Base-by-base conservation (phyloP, 352 stramenopile genomes). In the Pythium apleroticum region DNA sequence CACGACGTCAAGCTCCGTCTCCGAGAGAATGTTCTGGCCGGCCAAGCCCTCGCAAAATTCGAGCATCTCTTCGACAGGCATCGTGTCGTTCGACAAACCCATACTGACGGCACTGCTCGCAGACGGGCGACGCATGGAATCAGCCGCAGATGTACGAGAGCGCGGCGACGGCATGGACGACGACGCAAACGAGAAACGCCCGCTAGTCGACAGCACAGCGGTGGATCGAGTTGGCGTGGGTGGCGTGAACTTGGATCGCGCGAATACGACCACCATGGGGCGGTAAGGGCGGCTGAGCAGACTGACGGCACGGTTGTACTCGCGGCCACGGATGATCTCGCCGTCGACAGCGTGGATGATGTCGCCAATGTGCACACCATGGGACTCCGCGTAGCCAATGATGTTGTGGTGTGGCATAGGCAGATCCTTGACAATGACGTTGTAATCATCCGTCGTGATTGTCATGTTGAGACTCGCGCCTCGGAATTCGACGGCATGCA, bases 401-500 rank as follows among this genome's bases (percentile, higher is more conserved):
- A 95, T 88, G 60, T 95, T 95, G 4, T 82, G 77, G 61, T 91
- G 81, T 1, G 81, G 77, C 82, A 90, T 91, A 28, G 86, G 86
- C 46, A 95, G 73, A 31, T 91, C 84, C 52, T 90, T 93, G 24
- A 95, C 86, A 49, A 95, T 90, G 9, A 95, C 84, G 52, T 91
- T 86, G n/a, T 83, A 72, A 57, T 95, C 86, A 63, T 95, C 84
- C 6, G 82, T 92, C 0, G 84, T 93, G 68, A 95, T 93, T 1
- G 86, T 95, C 80, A 95, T 91, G 59, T 92, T 95, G 43, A 95
- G 79, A 60, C 81, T 90, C 35, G 84, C 22, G 8, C 76, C 80
- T 25, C 84, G 84, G 71, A 95, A 95, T 46, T 95, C 86, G 50
- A 95, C 86, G 19, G 86, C 86, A 59, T 89, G 91, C 41, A 95